Evolutionary conservation across 208 protist species (phyloP), one percentile per base, ranked within the genome.

Genomic region (Entamoeba invadens): DNA sequence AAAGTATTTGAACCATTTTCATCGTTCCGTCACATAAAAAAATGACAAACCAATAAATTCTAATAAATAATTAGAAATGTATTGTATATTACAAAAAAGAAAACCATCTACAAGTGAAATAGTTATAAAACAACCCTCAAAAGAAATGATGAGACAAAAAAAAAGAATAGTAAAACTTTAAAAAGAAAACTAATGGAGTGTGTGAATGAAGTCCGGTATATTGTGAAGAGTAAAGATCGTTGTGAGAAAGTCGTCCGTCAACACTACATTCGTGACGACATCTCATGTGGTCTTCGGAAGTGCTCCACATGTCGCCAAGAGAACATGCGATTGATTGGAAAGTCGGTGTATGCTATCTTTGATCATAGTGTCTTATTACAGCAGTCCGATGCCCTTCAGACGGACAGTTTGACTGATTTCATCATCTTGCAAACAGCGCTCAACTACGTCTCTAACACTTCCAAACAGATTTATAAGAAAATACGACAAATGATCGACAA

Each of bases 251-350:
- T 68, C 25, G 50, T 68, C 0, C 14, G 50, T 1, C 50, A 92
- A 92, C 91, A 44, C 44, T 92, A 92, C 44, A 31, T 92, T n/a
- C 31, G 91, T 18, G 91, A 92, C 50, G 91, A 92, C 45, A 92
- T 92, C 16, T 4, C 45, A 14, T 92, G 91, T 92, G 35, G 44
- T 1, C 31, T 47, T 46, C 21, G 18, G 5, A n/a, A 18, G 18
- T 92, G 91, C 38, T 6, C 91, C 42, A 14, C 14, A 16, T 92
- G 91, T 21, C 4, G 50, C 31, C 68, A 91, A 91, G 42, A 21
- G 42, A 91, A 38, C 42, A 10, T 38, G 42, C 14, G 6, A 91
- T 91, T 91, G 18, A 38, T 38, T 38, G 68, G 31, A 91, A 91
- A 91, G 14, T 14, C 31, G 14, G 8, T 10, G 18, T 38, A 42